These are phyloP conservation scores for Melanomma pulvis-pyrius DNA, from an alignment of 495 filamentous ascomycete species.

Conservation along the genomic window DNA sequence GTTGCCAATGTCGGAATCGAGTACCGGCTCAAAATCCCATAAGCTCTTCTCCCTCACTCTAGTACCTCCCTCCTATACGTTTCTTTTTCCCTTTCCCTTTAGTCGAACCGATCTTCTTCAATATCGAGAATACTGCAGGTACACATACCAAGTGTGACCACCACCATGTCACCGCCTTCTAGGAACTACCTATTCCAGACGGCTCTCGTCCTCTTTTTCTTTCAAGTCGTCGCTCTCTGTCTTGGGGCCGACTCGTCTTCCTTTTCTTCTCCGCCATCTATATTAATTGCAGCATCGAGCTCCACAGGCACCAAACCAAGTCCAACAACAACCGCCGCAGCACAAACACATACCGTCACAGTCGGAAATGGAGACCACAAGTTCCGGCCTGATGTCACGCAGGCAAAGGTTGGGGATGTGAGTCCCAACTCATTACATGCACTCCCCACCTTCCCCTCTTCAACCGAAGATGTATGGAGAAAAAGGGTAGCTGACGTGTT, in stretches of 20 bases:
- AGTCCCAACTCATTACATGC: not conserved
- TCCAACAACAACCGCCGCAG: not conserved
- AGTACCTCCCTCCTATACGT: no score
- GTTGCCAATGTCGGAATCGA: not conserved
- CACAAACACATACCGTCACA: slow-evolving; percentile 36
- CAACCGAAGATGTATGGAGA: not conserved
- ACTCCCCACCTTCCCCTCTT: not conserved
- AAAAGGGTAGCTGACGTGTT: not conserved
- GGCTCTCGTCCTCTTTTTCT: not conserved
- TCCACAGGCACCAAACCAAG: not conserved
- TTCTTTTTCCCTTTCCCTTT: no score
- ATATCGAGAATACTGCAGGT: no score
- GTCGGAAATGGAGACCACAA: slow-evolving; percentile 40
- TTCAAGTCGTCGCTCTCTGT: not conserved
- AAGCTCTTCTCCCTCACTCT: no score
- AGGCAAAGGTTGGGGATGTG: slow-evolving; percentile 44
- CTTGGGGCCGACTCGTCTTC: not conserved
- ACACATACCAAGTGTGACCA: no score
- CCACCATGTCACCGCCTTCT: not conserved
- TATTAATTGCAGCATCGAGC: not conserved
- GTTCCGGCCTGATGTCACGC: slow-evolving; percentile 37
- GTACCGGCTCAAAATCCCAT: no score
- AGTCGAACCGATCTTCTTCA: no score
- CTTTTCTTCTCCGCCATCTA: not conserved
- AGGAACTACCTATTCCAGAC: not conserved